A percentile compares a stretch with the other conserved stretches of the same genome.
phyloP scores from a whole-genome alignment of 345 rosid species.

The Sisymbrium altissimum region DNA sequence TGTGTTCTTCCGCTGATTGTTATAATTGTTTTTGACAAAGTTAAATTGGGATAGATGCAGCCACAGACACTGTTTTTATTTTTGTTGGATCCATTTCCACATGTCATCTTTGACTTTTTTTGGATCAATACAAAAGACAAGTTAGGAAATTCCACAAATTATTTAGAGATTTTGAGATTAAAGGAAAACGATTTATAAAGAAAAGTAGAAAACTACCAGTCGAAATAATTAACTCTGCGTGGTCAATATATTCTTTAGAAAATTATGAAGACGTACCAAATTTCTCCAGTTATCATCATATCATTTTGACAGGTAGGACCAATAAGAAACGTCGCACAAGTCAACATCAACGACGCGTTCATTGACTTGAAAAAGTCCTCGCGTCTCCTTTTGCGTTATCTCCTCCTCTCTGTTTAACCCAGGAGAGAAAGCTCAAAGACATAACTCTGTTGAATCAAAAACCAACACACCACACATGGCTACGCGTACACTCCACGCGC shows the following conservation, averaged over 20 bases:
- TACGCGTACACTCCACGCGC: slow-evolving; percentile 14
- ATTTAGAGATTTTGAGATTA: too few relatives aligned
- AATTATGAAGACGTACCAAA: not conserved
- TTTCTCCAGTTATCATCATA: not conserved
- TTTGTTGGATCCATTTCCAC: not conserved
- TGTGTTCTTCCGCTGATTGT: not conserved
- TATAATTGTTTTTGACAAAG: not conserved
- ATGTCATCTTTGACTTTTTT: not conserved
- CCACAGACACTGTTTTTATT: not conserved
- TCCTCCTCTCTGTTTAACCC: slow-evolving; percentile 10
- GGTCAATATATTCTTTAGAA: not conserved
- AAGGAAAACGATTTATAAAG: too few relatives aligned
- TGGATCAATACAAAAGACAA: not conserved
- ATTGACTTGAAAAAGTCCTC: slow-evolving; percentile 10
- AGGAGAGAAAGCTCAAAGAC: not conserved
- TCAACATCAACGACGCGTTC: slow-evolving; percentile 26
- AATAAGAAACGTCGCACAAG: slow-evolving; percentile 6
- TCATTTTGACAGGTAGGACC: not conserved
- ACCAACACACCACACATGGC: not conserved
- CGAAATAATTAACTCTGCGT: not conserved
- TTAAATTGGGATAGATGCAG: not conserved
- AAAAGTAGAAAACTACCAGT: not conserved
- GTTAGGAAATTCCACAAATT: not conserved
- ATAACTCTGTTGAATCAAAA: not conserved
- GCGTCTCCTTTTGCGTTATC: slow-evolving; percentile 7